These are phyloP conservation scores for Penicillium sp. DNA, from an alignment of 2,329 filamentous ascomycete species.

Conservation along the genomic window DNA sequence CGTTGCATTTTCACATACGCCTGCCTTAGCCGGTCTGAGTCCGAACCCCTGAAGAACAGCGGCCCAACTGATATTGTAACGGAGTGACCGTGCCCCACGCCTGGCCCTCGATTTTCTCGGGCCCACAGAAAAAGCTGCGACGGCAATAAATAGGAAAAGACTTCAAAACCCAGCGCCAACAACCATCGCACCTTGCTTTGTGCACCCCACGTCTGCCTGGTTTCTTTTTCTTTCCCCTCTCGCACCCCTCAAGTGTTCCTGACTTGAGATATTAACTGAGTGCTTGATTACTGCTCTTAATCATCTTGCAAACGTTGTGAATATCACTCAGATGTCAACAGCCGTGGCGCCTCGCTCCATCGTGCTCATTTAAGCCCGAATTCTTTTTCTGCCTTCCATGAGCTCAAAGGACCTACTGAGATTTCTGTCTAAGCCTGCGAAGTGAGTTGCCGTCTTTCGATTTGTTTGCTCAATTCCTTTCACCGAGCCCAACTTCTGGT, in stretches of 20 bases:
- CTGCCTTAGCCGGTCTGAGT: not conserved
- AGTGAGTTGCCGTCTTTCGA: conserved; percentile 61
- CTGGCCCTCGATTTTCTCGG: conserved; percentile 18
- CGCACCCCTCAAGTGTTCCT: not conserved
- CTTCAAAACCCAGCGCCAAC: conserved; percentile 11
- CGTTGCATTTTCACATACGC: not conserved
- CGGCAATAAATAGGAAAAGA: conserved; percentile 17
- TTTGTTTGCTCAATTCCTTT: conserved; percentile 7
- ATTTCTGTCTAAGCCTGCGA: conserved; percentile 92
- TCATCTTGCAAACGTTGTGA: conserved; percentile 10
- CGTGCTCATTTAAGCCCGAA: conserved; percentile 40
- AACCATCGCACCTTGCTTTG: conserved; percentile 12
- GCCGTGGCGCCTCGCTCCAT: conserved; percentile 39
- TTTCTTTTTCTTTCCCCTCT: conserved; percentile 14
- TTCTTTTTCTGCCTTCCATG: conserved; percentile 69
- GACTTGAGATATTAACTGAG: conserved; percentile 1
- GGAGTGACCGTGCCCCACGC: conserved; percentile 15
- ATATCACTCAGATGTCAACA: conserved; percentile 39
- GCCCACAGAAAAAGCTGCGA: conserved; percentile 16
- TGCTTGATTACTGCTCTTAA: conserved; percentile 4
- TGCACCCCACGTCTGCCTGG: conserved; percentile 23
- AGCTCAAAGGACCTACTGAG: conserved; percentile 87
- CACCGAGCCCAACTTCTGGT: conserved; percentile 1
- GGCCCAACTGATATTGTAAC: conserved; percentile 11
- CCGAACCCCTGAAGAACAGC: not conserved